Base-by-base conservation (phyloP, 106 monocot species). In the Dendrobium chrysotoxum region DNA sequence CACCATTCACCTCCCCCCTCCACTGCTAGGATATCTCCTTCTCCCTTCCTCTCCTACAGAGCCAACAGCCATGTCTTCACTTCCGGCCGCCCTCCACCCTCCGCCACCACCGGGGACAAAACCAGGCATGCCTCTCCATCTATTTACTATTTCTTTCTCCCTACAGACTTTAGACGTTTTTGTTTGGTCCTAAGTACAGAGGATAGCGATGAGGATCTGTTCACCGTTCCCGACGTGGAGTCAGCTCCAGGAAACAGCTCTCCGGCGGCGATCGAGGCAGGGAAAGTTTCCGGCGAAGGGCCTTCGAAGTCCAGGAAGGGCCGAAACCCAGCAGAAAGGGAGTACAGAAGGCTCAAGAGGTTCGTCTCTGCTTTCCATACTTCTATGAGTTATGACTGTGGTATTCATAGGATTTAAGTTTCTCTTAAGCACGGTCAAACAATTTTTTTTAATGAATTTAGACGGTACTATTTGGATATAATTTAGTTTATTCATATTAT, bases 201-300 rank as follows among this genome's bases (percentile, higher is more conserved):
- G 17, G 74, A 74, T 3, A 74, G 74, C 74, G 74, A 74, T 4
- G 74, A 74, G 16, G 74, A 74, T 16, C 40, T 74, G 30, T 74
- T 74, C 74, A 74, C 74, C 17, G 74, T 74, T 41, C 74, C 74
- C 20, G 74, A 74, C 74, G 40, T 74, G 1, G 74, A 74, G 40
- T 74, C 40, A 4, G 15, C 11, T 16, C 41, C 40, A 4, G 40
- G 20, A 12, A n/a, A 5, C 11, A 41, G 31, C 20, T 20, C 40
- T 21, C 40, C 40, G 74, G 74, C 31, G 30, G 12, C 71, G 35
- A 31, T 31, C 8, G 15, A 71, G 38, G 31, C 21, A 61, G n/a
- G 23, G 23, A 61, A 61, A 23, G 61, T 3, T 23, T 15, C 7
- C 74, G 40, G 13, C 28, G 74, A 74, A 74, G 41, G 40, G 41